Base-by-base conservation (phyloP, 768 basidiomycete species). In the Phylloporus rhodoxanthus region DNA sequence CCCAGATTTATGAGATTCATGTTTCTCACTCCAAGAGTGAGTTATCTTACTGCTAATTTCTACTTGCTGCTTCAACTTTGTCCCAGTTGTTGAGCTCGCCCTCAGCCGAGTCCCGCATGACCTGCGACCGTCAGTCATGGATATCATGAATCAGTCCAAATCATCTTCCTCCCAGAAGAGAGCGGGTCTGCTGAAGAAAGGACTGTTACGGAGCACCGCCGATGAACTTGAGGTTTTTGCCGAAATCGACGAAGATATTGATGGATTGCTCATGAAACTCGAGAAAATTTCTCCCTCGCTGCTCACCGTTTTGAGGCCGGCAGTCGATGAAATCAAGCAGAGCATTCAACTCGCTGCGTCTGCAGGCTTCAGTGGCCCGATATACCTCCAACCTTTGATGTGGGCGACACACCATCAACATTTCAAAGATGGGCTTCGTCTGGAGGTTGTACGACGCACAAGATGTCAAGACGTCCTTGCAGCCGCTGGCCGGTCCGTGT, bases 1-100 rank as follows among this genome's bases (percentile, higher is more conserved):
- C 74, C 15, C 73, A 78, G 55, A 77, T 75, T 47, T 89, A 88
- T 55, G 85, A 87, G 55, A 82, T 91, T 33, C 82, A 84, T 50
- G 73, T 91, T 3, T 89, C 87, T 11, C 90, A 92, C 68, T 82
- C 86, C 1, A 76, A 72, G 52, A 82, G 89, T 91, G 59, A 28
- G 81, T 68, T 19, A 5, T 43, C 41, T 40, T 25, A 5, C 19
- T 45, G 4, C 14, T 19, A 4, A 11, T 48, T 36, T n/a, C 32
- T 8, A n/a, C 43, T 20, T 19, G 5, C 46, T 37, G 7, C 40
- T 39, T 29, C 44, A 29, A 34, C 26, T 48, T 61, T 29, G 21
- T 58, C 45, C 17, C 8, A 92, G 90, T 92, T 45, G 74, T 85
- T 10, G 84, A 88, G 38, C 60, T 79, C 17, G 72, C 78, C 17